Percentiles rank a stretch among this genome's conserved stretches.
phyloP scores from a whole-genome alignment of 495 filamentous ascomycete species.

The Annulohypoxylon stygium region DNA sequence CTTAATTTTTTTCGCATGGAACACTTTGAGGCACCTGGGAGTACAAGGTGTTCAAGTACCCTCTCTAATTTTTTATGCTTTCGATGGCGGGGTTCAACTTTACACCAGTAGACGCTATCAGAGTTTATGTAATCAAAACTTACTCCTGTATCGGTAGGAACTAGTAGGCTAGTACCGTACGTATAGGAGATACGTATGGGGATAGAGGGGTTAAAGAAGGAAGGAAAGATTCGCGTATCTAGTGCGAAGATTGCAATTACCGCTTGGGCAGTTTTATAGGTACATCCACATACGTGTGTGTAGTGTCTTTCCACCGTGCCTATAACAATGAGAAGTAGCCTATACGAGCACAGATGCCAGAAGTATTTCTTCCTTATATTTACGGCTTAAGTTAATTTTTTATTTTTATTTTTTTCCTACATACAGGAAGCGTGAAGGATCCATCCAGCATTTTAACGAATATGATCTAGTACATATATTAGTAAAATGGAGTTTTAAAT shows the following conservation, averaged over 20 bases:
- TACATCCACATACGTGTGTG: too few species aligned
- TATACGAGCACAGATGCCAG: background rate
- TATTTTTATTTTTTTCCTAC: background rate
- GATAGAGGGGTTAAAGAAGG: constrained; percentile 1
- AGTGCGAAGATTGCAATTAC: constrained; percentile 1
- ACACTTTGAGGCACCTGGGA: constrained; percentile 27
- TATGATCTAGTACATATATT: background rate
- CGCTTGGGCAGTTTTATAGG: background rate
- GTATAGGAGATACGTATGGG: background rate
- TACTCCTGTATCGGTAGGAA: constrained; percentile 1
- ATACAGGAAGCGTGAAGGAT: background rate
- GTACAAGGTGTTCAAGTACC: constrained; percentile 26
- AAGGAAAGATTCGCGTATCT: background rate
- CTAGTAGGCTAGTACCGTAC: too few species aligned
- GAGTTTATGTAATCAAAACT: constrained; percentile 1
- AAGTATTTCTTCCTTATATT: background rate
- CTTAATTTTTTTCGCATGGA: constrained; percentile 41
- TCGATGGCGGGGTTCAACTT: constrained; percentile 37
- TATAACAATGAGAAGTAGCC: background rate
- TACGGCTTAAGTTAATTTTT: background rate
- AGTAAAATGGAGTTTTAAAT: background rate
- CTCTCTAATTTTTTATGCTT: constrained; percentile 17
- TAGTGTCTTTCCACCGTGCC: background rate
- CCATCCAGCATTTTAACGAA: background rate
- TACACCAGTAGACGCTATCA: background rate